phyloP scores from a whole-genome alignment of 768 basidiomycete species.

The Lepiota brunneoincarnata region DNA sequence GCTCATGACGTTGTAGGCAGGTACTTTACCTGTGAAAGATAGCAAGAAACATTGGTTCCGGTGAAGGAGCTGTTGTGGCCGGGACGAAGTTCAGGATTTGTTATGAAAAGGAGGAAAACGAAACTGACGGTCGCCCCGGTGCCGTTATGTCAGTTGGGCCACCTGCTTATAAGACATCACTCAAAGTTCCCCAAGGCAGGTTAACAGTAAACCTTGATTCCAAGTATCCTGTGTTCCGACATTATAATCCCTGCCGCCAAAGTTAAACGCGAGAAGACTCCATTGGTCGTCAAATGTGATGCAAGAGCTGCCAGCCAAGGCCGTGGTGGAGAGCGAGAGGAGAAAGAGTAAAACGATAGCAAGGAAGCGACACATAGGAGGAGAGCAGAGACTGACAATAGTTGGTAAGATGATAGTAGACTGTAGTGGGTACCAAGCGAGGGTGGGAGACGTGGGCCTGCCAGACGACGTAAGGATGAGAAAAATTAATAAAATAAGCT shows the following conservation, averaged over 20 bases:
- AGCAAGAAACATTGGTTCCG: conserved; percentile 62
- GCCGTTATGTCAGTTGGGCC: conserved; percentile 67
- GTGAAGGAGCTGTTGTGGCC: conserved; percentile 55
- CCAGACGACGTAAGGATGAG: conserved; percentile 3
- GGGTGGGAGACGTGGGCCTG: conserved; percentile 7
- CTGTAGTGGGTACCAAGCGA: neutral
- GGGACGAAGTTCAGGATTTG: conserved; percentile 1
- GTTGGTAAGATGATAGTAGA: neutral
- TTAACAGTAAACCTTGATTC: conserved; percentile 45
- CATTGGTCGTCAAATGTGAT: conserved; percentile 76
- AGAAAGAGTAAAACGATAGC: conserved; percentile 17
- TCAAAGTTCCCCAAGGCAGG: neutral
- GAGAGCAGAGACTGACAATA: neutral
- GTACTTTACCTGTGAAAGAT: conserved; percentile 58
- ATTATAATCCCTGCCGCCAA: conserved; percentile 81
- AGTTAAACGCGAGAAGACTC: conserved; percentile 86
- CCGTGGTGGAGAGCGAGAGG: conserved; percentile 15
- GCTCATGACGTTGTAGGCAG: neutral
- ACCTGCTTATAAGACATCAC: conserved; percentile 30
- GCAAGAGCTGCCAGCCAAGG: conserved; percentile 41
- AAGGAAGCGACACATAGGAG: conserved; percentile 18
- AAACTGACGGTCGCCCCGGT: conserved; percentile 71
- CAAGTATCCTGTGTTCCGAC: conserved; percentile 72
- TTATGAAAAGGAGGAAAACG: neutral
- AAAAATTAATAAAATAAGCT: no score